Percentiles rank a stretch among this genome's conserved stretches.
These are phyloP conservation scores for Colletotrichum filicis DNA, from an alignment of 2,329 filamentous ascomycete genomes.

Conservation along the genomic window DNA sequence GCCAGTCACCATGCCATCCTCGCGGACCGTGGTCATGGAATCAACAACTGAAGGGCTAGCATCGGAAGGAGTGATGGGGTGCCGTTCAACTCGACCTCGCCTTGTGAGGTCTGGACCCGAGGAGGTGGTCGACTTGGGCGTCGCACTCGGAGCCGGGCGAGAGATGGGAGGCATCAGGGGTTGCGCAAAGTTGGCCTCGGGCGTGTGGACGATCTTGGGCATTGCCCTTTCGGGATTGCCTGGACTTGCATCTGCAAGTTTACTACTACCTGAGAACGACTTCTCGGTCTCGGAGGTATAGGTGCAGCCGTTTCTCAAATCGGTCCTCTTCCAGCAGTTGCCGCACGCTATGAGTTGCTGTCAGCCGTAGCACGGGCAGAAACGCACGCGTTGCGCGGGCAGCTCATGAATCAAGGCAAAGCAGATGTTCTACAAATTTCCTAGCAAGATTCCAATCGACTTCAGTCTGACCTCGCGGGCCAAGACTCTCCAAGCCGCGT, in stretches of 20 bases:
- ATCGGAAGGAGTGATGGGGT: conserved; percentile 23
- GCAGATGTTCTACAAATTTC: neutral
- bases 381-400: too few relatives aligned
- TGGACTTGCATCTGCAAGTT: neutral
- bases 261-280: neutral
- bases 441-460: neutral
- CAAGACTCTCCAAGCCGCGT: neutral
- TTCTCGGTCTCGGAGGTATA: conserved; percentile 39
- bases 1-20: conserved; percentile 51
- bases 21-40: conserved; percentile 57
- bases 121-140: conserved; percentile 13
- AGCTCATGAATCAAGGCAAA: too few relatives aligned
- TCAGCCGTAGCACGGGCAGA: neutral
- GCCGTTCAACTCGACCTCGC: conserved; percentile 11
- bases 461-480: neutral
- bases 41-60: conserved; percentile 49
- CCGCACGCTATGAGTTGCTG: conserved; percentile 41
- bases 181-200: conserved; percentile 6
- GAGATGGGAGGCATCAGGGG: neutral
- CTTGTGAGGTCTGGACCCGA: conserved; percentile 9
- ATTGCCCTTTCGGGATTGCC: neutral
- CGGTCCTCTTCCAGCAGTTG: conserved; percentile 44
- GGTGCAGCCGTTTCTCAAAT: conserved; percentile 42
- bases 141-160: neutral
- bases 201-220: neutral